Conservation (phyloP, 805 yeast genomes). For the Kazachstania kunashirensis region DNA sequence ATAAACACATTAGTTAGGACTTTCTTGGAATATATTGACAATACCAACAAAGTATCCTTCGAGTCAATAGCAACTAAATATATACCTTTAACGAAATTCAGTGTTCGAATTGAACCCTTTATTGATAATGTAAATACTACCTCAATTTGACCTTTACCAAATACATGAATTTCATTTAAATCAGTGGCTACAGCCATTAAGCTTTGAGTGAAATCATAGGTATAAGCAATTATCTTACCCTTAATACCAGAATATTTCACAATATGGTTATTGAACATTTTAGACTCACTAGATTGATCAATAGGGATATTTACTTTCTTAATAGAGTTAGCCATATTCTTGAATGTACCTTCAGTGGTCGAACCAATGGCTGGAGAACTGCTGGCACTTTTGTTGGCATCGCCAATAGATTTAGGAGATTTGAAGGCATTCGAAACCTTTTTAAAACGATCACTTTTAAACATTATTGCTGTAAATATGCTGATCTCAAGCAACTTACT, state of each 20-base stretch:
- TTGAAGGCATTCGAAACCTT: conserved; percentile 29
- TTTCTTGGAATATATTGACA: conserved; percentile 57
- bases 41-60: conserved; percentile 50
- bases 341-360: conserved; percentile 2
- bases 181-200: conserved; percentile 73
- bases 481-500: no score
- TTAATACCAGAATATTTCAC: conserved; percentile 44
- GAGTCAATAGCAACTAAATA: conserved; percentile 67
- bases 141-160: conserved; percentile 77
- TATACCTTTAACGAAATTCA: conserved; percentile 69
- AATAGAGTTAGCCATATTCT: conserved; percentile 22
- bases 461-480: conserved; percentile 20
- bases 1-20: conserved; percentile 52
- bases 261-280: conserved; percentile 27
- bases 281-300: conserved; percentile 12
- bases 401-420: conserved; percentile 5
- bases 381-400: not conserved
- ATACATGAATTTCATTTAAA: conserved; percentile 59
- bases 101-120: conserved; percentile 39
- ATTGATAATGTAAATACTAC: conserved; percentile 49
- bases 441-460: conserved; percentile 28
- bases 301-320: conserved; percentile 23
- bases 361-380: conserved; percentile 1
- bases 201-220: conserved; percentile 83
- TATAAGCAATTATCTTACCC: conserved; percentile 57